Conservation (phyloP, 2,329 filamentous ascomycete genomes). For the Amphichorda felina region DNA sequence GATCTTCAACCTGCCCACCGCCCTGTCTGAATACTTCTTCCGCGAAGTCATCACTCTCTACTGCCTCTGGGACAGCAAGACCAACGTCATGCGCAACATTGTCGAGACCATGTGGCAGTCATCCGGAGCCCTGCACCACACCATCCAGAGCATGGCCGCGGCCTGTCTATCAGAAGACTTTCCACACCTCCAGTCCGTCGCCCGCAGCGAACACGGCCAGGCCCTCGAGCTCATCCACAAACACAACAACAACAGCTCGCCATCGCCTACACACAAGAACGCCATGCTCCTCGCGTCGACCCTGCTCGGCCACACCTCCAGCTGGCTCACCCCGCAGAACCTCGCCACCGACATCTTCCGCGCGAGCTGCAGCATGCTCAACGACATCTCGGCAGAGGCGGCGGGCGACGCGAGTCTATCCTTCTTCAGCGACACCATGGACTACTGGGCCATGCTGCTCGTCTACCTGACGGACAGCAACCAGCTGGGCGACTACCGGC, state of each 20-base stretch:
- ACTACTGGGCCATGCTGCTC: conserved; percentile 12
- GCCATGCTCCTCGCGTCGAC: conserved; percentile 6
- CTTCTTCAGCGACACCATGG: conserved; percentile 3
- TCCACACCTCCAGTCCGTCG: conserved; percentile 34
- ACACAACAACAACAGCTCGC: conserved; percentile 2
- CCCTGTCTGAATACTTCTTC: conserved; percentile 52
- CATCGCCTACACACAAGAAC: neutral
- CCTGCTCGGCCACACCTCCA: conserved; percentile 9
- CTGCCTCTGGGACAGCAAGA: conserved; percentile 50
- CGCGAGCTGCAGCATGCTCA: conserved; percentile 3
- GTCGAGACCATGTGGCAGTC: conserved; percentile 44
- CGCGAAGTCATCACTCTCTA: conserved; percentile 48
- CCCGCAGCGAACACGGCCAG: conserved; percentile 30
- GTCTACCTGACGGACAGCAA: conserved; percentile 9
- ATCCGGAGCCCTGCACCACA: conserved; percentile 46
- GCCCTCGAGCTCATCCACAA: conserved; percentile 22
- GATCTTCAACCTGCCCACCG: conserved; percentile 31
- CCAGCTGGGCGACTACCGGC: conserved; percentile 5
- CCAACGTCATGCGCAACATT: conserved; percentile 49
- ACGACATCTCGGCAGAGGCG: neutral
- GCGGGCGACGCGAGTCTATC: neutral
- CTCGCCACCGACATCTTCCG: conserved; percentile 9
- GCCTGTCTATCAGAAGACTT: conserved; percentile 43
- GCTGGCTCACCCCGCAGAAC: conserved; percentile 10
- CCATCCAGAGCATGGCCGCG: conserved; percentile 53